A percentile compares a stretch with the other conserved stretches of the same genome.
These are phyloP conservation scores for Tylopilus balloui DNA, from an alignment of 768 basidiomycete genomes.

Conservation along the genomic window DNA sequence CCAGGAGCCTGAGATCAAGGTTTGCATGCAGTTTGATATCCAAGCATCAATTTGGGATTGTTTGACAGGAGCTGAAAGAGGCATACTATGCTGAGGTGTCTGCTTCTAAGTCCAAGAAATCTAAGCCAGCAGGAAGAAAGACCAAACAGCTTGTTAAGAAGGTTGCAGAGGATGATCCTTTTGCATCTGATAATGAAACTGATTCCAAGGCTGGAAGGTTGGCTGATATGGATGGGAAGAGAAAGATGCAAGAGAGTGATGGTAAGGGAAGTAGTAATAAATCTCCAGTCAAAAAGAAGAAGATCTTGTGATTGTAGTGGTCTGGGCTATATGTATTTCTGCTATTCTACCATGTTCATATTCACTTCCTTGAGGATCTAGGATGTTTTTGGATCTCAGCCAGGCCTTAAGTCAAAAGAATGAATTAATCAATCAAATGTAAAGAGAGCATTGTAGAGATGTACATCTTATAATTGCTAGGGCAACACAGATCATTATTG, in stretches of 20 bases:
- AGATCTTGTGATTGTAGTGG: conserved; percentile 19
- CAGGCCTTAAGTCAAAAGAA: too few species aligned
- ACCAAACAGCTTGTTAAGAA: conserved; percentile 45
- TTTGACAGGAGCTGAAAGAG: conserved; percentile 54
- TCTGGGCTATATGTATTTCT: not conserved
- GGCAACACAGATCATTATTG: too few species aligned
- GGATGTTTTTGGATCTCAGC: too few species aligned
- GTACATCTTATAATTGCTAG: too few species aligned
- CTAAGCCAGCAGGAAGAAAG: conserved; percentile 25
- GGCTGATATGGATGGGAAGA: conserved; percentile 1
- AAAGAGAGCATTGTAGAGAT: too few species aligned
- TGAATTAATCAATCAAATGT: too few species aligned
- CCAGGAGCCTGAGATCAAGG: conserved; percentile 60
- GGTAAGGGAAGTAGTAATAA: conserved; percentile 29
- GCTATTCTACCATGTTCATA: too few species aligned
- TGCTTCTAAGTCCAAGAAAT: conserved; percentile 27
- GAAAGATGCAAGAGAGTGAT: conserved; percentile 24
- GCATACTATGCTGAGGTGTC: conserved; percentile 50
- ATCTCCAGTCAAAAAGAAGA: conserved; percentile 33
- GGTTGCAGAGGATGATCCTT: conserved; percentile 40
- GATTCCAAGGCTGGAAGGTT: conserved; percentile 17
- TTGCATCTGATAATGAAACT: conserved; percentile 49
- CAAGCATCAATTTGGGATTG: not conserved
- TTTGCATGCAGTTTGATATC: conserved; percentile 17
- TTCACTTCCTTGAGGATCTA: too few species aligned